Percentiles rank a stretch among this genome's conserved stretches.
These are phyloP conservation scores for Chlorokybus atmophyticus DNA, from an alignment of 139 green algal species.

Conservation along the genomic window DNA sequence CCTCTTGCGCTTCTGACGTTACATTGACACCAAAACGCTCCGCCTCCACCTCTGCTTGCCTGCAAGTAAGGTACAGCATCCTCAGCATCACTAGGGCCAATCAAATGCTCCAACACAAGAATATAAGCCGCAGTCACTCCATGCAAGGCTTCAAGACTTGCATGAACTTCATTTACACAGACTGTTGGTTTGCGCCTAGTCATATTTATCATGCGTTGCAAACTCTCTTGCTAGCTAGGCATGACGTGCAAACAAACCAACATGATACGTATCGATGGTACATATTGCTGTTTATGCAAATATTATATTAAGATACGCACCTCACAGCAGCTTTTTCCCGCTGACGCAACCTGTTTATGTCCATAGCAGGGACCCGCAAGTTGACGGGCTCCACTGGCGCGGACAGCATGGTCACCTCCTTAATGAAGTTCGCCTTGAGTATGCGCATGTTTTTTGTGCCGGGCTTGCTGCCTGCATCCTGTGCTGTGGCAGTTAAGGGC, in stretches of 20 bases:
- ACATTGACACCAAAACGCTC: conserved; percentile 58
- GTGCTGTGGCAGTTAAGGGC: conserved; percentile 16
- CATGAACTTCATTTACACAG: too few species aligned
- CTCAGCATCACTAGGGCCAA: too few species aligned
- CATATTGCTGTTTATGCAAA: too few species aligned
- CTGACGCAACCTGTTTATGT: conserved; percentile 37
- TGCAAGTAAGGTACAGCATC: conserved; percentile 20
- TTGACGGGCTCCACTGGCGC: conserved; percentile 15
- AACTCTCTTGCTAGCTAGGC: too few species aligned
- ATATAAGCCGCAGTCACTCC: too few species aligned
- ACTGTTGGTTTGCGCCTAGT: too few species aligned
- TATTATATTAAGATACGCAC: too few species aligned
- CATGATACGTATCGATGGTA: too few species aligned
- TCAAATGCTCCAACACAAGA: too few species aligned
- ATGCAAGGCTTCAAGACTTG: too few species aligned
- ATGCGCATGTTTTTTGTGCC: conserved; percentile 15
- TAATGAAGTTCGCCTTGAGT: conserved; percentile 18
- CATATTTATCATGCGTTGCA: too few species aligned
- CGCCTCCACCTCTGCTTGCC: conserved; percentile 49
- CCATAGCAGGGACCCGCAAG: conserved; percentile 42
- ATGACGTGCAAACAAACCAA: too few species aligned
- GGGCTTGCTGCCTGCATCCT: conserved; percentile 19
- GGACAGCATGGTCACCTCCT: conserved; percentile 10
- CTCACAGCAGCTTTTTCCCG: conserved; percentile 50
- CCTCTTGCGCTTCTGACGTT: conserved; percentile 48